A percentile compares a stretch with the other conserved stretches of the same genome.
Evolutionary conservation across 768 basidiomycete species (phyloP).

Genomic region (Ramaria rubella): DNA sequence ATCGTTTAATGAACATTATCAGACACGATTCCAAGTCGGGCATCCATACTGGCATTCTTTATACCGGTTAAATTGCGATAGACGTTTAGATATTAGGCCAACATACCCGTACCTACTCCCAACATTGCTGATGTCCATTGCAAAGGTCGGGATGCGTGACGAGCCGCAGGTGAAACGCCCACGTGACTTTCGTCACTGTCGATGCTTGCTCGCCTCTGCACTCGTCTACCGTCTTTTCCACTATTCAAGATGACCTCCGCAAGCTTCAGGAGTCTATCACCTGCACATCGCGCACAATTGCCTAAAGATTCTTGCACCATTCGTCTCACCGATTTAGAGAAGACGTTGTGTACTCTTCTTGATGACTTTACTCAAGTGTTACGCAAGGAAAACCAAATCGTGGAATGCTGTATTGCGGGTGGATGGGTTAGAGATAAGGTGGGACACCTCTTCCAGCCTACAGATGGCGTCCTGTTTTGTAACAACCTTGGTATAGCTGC

Average conservation of each 20-base stretch:
- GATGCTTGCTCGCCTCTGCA: not conserved
- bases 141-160: no score
- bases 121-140: no score
- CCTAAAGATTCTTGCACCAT: slow-evolving; percentile 24
- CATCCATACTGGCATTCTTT: no score
- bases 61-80: no score
- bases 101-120: no score
- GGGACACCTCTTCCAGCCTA: slow-evolving; percentile 16
- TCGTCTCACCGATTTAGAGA: slow-evolving; percentile 60
- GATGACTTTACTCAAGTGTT: slow-evolving; percentile 66
- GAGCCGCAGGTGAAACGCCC: no score
- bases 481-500: slow-evolving; percentile 43
- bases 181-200: no score
- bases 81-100: no score
- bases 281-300: not conserved
- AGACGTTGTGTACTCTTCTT: slow-evolving; percentile 65
- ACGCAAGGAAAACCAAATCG: slow-evolving; percentile 43
- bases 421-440: slow-evolving; percentile 99
- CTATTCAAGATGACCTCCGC: not conserved
- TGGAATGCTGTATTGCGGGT: slow-evolving; percentile 85
- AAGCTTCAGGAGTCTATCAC: not conserved
- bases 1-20: no score
- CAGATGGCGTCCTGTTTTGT: slow-evolving; percentile 12
- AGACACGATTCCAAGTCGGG: no score
- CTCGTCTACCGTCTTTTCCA: not conserved